phyloP scores from a whole-genome alignment of 1,139 yeast species.

The Yamadazyma trypodendri region DNA sequence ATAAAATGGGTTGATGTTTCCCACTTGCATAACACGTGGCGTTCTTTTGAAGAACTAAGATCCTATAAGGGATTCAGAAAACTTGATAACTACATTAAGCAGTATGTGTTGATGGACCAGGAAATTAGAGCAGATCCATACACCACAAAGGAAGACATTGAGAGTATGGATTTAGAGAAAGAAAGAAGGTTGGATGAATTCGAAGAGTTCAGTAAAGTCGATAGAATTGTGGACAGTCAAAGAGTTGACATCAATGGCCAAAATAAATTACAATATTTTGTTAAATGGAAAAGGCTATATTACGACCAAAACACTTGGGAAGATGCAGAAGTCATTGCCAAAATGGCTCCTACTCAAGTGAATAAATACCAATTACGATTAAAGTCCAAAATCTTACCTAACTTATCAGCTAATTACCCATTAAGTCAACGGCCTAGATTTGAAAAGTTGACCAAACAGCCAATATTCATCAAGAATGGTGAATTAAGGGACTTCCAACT shows the following conservation, averaged over 20 bases:
- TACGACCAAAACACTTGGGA: constrained; percentile 99
- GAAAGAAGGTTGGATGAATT: constrained; percentile 83
- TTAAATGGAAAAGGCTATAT: constrained; percentile 90
- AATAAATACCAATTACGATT: constrained; percentile 77
- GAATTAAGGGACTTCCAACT: constrained; percentile 95
- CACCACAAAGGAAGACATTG: constrained; percentile 87
- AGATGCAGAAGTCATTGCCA: constrained; percentile 82
- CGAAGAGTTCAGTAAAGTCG: constrained; percentile 81
- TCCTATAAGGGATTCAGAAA: constrained; percentile 73
- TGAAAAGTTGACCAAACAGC: constrained; percentile 84
- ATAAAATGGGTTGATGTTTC: constrained; percentile 89
- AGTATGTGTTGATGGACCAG: constrained; percentile 67
- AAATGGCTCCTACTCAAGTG: constrained; percentile 81
- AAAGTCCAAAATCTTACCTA: constrained; percentile 83
- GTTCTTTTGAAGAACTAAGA: constrained; percentile 59
- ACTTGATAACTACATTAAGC: constrained; percentile 87
- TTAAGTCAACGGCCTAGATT: constrained; percentile 74
- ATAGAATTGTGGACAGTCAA: constrained; percentile 85
- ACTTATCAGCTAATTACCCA: constrained; percentile 75
- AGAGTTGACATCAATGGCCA: constrained; percentile 68
- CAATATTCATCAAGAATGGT: constrained; percentile 86
- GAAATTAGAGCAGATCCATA: constrained; percentile 75
- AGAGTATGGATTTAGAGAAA: constrained; percentile 86
- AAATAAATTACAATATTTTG: constrained; percentile 73
- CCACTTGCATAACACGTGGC: constrained; percentile 97